Conservation (phyloP, 108 stramenopile species). For the Cyclostephanos tholiformis region DNA sequence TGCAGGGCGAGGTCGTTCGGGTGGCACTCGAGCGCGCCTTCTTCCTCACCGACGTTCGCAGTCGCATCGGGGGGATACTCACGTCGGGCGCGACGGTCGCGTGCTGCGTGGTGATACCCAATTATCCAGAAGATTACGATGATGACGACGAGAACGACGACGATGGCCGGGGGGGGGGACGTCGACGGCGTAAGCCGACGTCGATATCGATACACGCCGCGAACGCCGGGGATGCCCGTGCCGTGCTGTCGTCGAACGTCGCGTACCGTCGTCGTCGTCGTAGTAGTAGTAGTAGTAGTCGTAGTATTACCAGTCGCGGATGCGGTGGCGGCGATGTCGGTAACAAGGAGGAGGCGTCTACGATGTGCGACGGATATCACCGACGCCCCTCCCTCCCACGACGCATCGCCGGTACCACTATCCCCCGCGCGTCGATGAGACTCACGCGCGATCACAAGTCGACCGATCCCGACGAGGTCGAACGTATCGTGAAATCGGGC, state of each 20-base stretch:
- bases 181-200: neutral
- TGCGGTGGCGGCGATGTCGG: neutral
- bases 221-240: slow-evolving; percentile 94
- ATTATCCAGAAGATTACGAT: slow-evolving; percentile 10
- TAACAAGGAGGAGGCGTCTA: neutral
- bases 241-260: slow-evolving; percentile 68
- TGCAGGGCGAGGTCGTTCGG: slow-evolving; percentile 34
- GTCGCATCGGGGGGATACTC: slow-evolving; percentile 63
- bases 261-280: slow-evolving; percentile 1
- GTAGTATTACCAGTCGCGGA: neutral
- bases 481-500: slow-evolving; percentile 75
- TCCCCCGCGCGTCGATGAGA: slow-evolving; percentile 37
- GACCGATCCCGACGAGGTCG: slow-evolving; percentile 73
- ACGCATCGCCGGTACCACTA: too few species aligned
- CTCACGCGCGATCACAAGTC: slow-evolving; percentile 85
- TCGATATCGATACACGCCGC: slow-evolving; percentile 78
- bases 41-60: slow-evolving; percentile 89
- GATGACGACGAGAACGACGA: neutral
- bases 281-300: neutral
- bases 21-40: slow-evolving; percentile 85
- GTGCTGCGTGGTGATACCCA: slow-evolving; percentile 74
- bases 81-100: slow-evolving; percentile 95
- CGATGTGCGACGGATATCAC: too few species aligned
- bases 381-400: too few species aligned
- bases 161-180: too few species aligned